Evolutionary conservation across 2,329 filamentous ascomycete genomes (phyloP).

Genomic region (Penicillium sp.): DNA sequence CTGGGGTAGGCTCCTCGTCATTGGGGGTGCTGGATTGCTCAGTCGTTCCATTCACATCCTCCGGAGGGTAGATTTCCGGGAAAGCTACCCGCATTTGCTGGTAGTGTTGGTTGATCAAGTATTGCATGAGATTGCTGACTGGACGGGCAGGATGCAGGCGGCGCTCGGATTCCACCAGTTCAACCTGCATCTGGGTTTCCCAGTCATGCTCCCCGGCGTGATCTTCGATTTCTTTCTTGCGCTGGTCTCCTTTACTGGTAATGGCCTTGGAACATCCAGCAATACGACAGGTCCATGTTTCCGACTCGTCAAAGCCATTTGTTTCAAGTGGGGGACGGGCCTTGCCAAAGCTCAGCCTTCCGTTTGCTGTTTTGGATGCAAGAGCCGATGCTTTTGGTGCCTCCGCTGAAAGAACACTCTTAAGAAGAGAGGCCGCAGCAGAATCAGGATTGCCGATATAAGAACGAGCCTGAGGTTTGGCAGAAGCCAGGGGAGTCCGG

Average conservation of each 20-base stretch:
- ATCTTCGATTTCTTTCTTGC: slow-evolving; percentile 24
- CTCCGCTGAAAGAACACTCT: slow-evolving; percentile 23
- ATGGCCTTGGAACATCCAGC: slow-evolving; percentile 23
- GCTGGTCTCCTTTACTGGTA: slow-evolving; percentile 18
- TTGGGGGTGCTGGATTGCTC: not conserved
- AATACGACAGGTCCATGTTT: slow-evolving; percentile 27
- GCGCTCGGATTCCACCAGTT: slow-evolving; percentile 27
- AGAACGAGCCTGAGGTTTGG: slow-evolving; percentile 18
- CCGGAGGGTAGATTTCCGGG: slow-evolving; percentile 23
- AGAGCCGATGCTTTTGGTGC: slow-evolving; percentile 8
- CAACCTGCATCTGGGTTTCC: slow-evolving; percentile 30
- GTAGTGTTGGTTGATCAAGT: slow-evolving; percentile 25
- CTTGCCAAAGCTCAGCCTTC: not conserved
- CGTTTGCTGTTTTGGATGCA: not conserved
- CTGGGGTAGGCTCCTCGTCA: not conserved
- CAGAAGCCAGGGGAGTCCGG: slow-evolving; percentile 25
- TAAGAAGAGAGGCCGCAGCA: slow-evolving; percentile 22
- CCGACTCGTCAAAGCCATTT: slow-evolving; percentile 9
- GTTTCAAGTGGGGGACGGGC: slow-evolving; percentile 5
- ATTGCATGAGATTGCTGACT: slow-evolving; percentile 29
- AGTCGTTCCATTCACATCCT: not conserved
- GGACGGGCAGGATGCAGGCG: slow-evolving; percentile 28
- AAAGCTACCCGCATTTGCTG: slow-evolving; percentile 29
- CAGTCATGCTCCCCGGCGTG: slow-evolving; percentile 30
- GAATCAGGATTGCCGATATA: slow-evolving; percentile 13